Evolutionary conservation across 345 rosid species (phyloP).

Genomic region (rapeseed (Brassica napus)): Da-Ae NC_063452.1:63626001-63626500

Average conservation of each 20-base stretch:
- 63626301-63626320: too few species aligned
- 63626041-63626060: background rate
- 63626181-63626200: background rate
- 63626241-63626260: too few species aligned
- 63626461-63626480: background rate
- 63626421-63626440: background rate
- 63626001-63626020: background rate
- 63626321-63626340: too few species aligned
- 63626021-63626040: background rate
- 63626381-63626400: slow-evolving; percentile 17
- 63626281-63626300: too few species aligned
- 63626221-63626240: too few species aligned
- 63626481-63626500: slow-evolving; percentile 12
- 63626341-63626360: too few species aligned
- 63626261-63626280: too few species aligned
- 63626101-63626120: background rate
- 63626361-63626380: background rate
- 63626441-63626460: slow-evolving; percentile 12
- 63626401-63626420: slow-evolving; percentile 36
- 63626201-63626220: too few species aligned
- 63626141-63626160: background rate
- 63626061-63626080: background rate
- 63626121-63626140: background rate
- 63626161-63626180: slow-evolving; percentile 9
- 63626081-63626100: background rate